Conservation (phyloP, 2,329 filamentous ascomycete species). For the Penicillium sp. region DNA sequence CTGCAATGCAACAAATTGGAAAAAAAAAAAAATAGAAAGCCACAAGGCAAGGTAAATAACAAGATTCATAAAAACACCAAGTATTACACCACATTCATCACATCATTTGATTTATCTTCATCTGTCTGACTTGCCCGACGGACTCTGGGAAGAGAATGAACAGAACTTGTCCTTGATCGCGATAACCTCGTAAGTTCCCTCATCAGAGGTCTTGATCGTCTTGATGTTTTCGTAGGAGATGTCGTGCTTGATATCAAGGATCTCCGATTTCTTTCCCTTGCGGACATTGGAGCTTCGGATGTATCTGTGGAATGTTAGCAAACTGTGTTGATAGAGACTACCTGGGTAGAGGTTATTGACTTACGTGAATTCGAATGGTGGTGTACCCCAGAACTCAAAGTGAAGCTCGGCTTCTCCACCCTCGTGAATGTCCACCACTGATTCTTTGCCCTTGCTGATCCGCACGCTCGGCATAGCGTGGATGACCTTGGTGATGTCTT, state of each 20-base stretch:
- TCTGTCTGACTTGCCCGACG: constrained; percentile 48
- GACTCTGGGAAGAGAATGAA: constrained; percentile 74
- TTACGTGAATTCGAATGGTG: constrained; percentile 91
- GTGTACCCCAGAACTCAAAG: constrained; percentile 93
- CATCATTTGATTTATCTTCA: constrained; percentile 21
- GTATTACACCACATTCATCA: constrained; percentile 16
- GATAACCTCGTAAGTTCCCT: constrained; percentile 96
- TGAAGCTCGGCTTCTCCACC: constrained; percentile 89
- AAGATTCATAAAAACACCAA: constrained; percentile 15
- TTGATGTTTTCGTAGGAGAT: constrained; percentile 78
- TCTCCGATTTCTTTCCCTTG: constrained; percentile 72
- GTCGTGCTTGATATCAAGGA: constrained; percentile 90
- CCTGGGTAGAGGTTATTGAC: constrained; percentile 20
- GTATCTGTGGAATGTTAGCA: constrained; percentile 53
- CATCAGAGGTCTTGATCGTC: constrained; percentile 79
- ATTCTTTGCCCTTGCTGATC: constrained; percentile 78
- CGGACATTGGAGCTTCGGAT: constrained; percentile 83
- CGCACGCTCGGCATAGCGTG: constrained; percentile 90
- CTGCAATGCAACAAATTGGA: constrained; percentile 32
- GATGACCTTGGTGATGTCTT: constrained; percentile 77
- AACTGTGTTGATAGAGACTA: not conserved
- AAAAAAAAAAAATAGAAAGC: not conserved
- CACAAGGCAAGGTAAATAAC: constrained; percentile 2
- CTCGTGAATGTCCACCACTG: constrained; percentile 91
- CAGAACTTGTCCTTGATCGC: constrained; percentile 93